These are phyloP conservation scores for Pseudogymnoascus sp. DNA, from an alignment of 2,329 filamentous ascomycete genomes.

Conservation along the genomic window DNA sequence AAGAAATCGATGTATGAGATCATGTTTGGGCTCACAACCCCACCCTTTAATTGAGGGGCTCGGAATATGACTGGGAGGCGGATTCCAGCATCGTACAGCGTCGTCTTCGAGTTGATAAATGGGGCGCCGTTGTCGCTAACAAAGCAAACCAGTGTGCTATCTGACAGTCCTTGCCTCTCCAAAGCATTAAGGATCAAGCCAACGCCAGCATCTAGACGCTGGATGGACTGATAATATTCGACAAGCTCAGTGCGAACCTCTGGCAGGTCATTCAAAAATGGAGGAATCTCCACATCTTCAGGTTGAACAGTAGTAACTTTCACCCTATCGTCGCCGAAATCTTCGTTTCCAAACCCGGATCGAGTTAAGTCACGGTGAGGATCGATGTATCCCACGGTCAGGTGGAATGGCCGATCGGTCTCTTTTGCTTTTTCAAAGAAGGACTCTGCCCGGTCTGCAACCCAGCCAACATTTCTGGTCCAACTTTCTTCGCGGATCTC, in stretches of 20 bases:
- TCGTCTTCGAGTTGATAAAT: conserved; percentile 38
- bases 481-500: conserved; percentile 33
- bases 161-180: conserved; percentile 20
- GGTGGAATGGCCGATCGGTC: conserved; percentile 32
- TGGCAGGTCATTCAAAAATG: conserved; percentile 21
- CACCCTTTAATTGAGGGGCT: conserved; percentile 22
- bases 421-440: conserved; percentile 33
- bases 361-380: conserved; percentile 38
- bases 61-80: conserved; percentile 32
- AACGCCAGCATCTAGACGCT: conserved; percentile 31
- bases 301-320: conserved; percentile 10
- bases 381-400: conserved; percentile 40
- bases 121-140: conserved; percentile 36
- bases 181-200: conserved; percentile 30
- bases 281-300: conserved; percentile 18
- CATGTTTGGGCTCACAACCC: conserved; percentile 30
- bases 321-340: conserved; percentile 21
- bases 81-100: conserved; percentile 35
- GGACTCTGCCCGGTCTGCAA: conserved; percentile 31
- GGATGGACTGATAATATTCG: conserved; percentile 19
- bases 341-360: conserved; percentile 27
- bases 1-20: conserved; percentile 35
- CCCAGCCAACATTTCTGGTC: conserved; percentile 36
- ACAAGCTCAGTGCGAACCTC: conserved; percentile 24
- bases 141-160: conserved; percentile 33